Evolutionary conservation across 345 rosid species (phyloP).

Genomic region (Brassica rapa): DNA sequence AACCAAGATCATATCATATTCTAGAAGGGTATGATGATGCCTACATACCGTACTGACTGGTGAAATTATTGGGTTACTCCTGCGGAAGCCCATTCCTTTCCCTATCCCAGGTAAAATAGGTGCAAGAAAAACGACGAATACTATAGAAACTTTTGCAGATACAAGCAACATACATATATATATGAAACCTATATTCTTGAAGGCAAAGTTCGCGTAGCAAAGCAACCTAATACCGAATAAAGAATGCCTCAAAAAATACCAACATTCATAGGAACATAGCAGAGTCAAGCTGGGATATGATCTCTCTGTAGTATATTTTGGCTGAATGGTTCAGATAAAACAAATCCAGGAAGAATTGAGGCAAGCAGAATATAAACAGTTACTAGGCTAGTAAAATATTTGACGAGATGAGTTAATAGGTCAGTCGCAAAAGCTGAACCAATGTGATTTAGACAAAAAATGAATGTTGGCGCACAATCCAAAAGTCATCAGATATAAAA

Average conservation of each 20-base stretch:
- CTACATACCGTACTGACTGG: slow-evolving; percentile 98
- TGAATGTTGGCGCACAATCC: not conserved
- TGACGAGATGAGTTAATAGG: not conserved
- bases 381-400: slow-evolving; percentile 9
- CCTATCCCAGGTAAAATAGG: slow-evolving; percentile 88
- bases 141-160: slow-evolving; percentile 53
- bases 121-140: slow-evolving; percentile 56
- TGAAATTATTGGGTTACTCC: slow-evolving; percentile 93
- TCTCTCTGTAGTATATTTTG: not conserved
- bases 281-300: slow-evolving; percentile 8
- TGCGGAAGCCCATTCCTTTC: slow-evolving; percentile 98
- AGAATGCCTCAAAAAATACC: slow-evolving; percentile 4
- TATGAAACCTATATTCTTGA: slow-evolving; percentile 23
- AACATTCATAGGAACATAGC: not conserved
- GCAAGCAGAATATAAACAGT: slow-evolving; percentile 13
- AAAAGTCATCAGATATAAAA: not conserved
- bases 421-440: slow-evolving; percentile 6
- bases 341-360: not conserved
- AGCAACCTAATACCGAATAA: slow-evolving; percentile 21
- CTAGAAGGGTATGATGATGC: slow-evolving; percentile 62
- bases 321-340: slow-evolving; percentile 12
- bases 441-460: not conserved
- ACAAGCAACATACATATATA: slow-evolving; percentile 38
- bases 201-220: not conserved
- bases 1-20: slow-evolving; percentile 60